Conservation (phyloP, 2,329 filamentous ascomycete species). For the Colletotrichum kahawae region DNA sequence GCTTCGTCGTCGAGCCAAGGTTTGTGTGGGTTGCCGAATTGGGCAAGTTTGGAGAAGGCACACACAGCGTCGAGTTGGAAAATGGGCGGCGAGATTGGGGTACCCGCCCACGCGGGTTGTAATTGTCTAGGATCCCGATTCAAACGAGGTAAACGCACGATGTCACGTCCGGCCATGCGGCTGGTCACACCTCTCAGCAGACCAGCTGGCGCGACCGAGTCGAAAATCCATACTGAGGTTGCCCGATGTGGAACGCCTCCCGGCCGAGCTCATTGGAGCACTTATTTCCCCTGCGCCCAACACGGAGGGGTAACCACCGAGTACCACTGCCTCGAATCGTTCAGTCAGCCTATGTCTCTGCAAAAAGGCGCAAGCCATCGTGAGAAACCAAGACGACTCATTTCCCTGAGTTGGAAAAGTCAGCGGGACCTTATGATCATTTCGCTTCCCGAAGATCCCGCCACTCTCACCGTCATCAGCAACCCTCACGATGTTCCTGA, state of each 20-base stretch:
- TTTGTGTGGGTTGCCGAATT: neutral
- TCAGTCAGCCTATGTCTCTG: neutral
- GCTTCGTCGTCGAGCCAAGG: conserved; percentile 18
- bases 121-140: neutral
- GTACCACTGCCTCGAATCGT: conserved; percentile 13
- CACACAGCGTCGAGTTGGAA: neutral
- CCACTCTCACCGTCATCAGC: neutral
- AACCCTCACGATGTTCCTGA: neutral
- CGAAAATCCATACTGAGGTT: neutral
- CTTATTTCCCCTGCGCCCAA: conserved; percentile 1
- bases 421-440: conserved; percentile 1
- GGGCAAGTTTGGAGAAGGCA: conserved; percentile 7
- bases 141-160: neutral
- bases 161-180: conserved; percentile 13
- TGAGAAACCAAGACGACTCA: neutral
- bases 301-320: conserved; percentile 17
- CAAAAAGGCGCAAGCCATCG: neutral
- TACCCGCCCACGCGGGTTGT: neutral
- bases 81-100: neutral
- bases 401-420: neutral
- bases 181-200: conserved; percentile 8
- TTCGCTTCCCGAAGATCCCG: conserved; percentile 20
- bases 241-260: conserved; percentile 5
- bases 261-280: conserved; percentile 16
- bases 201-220: conserved; percentile 6